phyloP scores from a whole-genome alignment of 2,329 filamentous ascomycete genomes.

The Hymenotorrendiella dingleyae region DNA sequence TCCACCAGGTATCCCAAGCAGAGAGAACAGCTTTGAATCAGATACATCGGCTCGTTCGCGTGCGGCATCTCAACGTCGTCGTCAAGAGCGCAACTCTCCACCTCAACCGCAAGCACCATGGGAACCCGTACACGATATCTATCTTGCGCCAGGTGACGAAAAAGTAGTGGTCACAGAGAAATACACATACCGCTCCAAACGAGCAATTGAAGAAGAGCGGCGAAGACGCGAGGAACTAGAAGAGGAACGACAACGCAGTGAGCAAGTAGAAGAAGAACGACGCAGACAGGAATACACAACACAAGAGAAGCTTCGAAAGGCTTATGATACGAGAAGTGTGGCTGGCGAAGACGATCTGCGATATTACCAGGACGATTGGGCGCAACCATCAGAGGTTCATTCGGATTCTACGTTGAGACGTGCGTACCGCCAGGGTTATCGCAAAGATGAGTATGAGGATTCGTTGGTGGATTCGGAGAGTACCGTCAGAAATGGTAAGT shows the following conservation, averaged over 20 bases:
- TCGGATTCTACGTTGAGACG: no score
- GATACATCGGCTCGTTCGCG: slow-evolving; percentile 6
- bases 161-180: slow-evolving; percentile 13
- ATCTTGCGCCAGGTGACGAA: slow-evolving; percentile 7
- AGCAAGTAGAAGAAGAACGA: slow-evolving; percentile 1
- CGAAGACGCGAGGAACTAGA: neutral
- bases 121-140: slow-evolving; percentile 7
- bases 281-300: slow-evolving; percentile 14
- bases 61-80: slow-evolving; percentile 11
- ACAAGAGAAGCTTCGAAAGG: neutral
- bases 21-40: slow-evolving; percentile 10
- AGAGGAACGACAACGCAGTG: slow-evolving; percentile 3
- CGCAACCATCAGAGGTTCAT: neutral
- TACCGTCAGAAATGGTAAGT: slow-evolving; percentile 4
- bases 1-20: neutral
- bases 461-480: slow-evolving; percentile 7
- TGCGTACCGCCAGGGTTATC: neutral
- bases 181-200: slow-evolving; percentile 10
- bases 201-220: slow-evolving; percentile 5
- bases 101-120: neutral
- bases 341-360: neutral
- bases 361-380: slow-evolving; percentile 18
- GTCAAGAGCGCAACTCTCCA: slow-evolving; percentile 10
- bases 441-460: slow-evolving; percentile 5
- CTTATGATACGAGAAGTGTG: neutral